Conservation (phyloP, 257 asterid genomes). For the Plantago ovata region DNA sequence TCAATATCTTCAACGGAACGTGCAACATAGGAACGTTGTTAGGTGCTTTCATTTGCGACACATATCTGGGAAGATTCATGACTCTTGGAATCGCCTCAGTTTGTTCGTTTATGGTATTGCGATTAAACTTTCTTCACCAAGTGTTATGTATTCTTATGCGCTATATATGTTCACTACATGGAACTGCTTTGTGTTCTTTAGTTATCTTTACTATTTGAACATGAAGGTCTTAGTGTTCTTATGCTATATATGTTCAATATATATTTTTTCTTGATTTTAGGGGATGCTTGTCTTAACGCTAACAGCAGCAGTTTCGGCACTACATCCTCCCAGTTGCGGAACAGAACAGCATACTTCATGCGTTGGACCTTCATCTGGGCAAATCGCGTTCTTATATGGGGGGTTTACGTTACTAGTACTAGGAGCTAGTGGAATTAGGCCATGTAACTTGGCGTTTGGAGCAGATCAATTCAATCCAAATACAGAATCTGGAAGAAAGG, state of each 20-base stretch:
- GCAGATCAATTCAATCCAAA: constrained; percentile 53
- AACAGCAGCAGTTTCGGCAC: constrained; percentile 33
- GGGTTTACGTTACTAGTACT: constrained; percentile 28
- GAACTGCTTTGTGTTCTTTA: too few relatives aligned
- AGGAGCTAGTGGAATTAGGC: constrained; percentile 56
- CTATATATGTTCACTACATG: too few relatives aligned
- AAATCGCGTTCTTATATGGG: constrained; percentile 23
- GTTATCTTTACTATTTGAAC: too few relatives aligned
- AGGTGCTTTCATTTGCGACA: constrained; percentile 56
- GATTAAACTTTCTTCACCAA: not conserved
- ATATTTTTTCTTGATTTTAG: constrained; percentile 10
- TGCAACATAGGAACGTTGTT: constrained; percentile 49
- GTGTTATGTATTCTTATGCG: too few relatives aligned
- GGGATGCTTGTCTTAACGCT: constrained; percentile 49
- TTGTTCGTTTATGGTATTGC: constrained; percentile 42
- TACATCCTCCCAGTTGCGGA: constrained; percentile 35
- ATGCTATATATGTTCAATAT: not conserved
- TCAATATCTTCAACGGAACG: constrained; percentile 58
- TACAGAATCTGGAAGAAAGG: constrained; percentile 37
- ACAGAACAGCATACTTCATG: constrained; percentile 17
- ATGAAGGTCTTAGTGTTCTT: too few relatives aligned
- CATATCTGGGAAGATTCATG: constrained; percentile 53
- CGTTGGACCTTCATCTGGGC: constrained; percentile 27
- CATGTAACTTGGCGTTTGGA: constrained; percentile 51
- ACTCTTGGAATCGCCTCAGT: constrained; percentile 53